Percentiles rank a stretch among this genome's conserved stretches.
Evolutionary conservation across 768 basidiomycete genomes (phyloP).

Genomic region (Hemileccinum impolitum): DNA sequence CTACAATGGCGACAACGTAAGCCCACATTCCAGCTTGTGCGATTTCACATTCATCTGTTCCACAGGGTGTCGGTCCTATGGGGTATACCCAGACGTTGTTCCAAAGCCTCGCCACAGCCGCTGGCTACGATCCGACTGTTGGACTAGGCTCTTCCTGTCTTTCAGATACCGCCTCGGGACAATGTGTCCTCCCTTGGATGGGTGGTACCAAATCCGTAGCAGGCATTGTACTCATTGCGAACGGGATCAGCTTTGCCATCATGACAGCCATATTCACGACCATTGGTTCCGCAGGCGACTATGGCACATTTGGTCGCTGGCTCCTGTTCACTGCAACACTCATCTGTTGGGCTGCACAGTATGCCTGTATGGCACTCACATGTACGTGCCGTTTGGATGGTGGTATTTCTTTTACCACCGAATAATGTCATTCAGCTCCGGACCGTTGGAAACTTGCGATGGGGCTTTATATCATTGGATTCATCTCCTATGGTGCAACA

Average conservation of each 20-base stretch:
- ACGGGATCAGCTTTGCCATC: constrained; percentile 72
- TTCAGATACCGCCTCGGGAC: constrained; percentile 54
- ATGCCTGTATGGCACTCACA: constrained; percentile 70
- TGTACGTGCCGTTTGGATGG: constrained; percentile 36
- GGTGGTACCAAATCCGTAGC: constrained; percentile 70
- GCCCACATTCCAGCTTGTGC: constrained; percentile 5
- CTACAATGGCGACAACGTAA: constrained; percentile 79
- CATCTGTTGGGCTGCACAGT: constrained; percentile 80
- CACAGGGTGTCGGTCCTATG: constrained; percentile 64
- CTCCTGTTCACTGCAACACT: constrained; percentile 66
- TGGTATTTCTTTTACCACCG: background rate
- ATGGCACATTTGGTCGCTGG: constrained; percentile 66
- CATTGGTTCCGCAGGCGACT: constrained; percentile 46
- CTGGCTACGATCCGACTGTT: constrained; percentile 69
- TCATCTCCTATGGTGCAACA: constrained; percentile 76
- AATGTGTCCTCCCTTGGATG: constrained; percentile 78
- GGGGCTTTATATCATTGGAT: constrained; percentile 76
- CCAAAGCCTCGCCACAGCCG: constrained; percentile 64
- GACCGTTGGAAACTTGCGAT: constrained; percentile 73
- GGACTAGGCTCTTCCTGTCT: constrained; percentile 72
- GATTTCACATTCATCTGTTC: background rate
- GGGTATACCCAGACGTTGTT: constrained; percentile 73
- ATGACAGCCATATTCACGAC: constrained; percentile 85
- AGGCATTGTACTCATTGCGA: constrained; percentile 73
- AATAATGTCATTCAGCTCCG: constrained; percentile 41